A percentile compares a stretch with the other conserved stretches of the same genome.
These are phyloP conservation scores for Daldinia childiae DNA, from an alignment of 495 filamentous ascomycete species.

Conservation along the genomic window DNA sequence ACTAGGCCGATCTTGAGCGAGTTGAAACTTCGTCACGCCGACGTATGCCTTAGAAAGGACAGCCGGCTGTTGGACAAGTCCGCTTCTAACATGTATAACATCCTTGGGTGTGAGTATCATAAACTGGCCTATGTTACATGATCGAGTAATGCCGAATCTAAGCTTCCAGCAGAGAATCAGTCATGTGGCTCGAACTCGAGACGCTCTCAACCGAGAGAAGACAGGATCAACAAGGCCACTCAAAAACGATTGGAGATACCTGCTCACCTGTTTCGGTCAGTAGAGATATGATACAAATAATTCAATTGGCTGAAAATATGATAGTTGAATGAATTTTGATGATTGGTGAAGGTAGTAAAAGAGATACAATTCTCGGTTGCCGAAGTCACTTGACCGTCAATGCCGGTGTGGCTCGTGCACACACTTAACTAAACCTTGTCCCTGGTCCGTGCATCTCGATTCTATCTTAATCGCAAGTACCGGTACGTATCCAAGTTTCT, in stretches of 20 bases:
- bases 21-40: conserved; percentile 22
- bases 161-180: conserved; percentile 28
- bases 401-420: conserved; percentile 2
- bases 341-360: conserved; percentile 31
- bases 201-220: conserved; percentile 24
- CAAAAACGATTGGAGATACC: conserved; percentile 13
- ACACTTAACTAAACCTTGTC: background rate
- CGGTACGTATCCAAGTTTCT: conserved; percentile 6
- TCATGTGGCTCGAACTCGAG: conserved; percentile 31
- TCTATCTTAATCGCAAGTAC: conserved; percentile 5
- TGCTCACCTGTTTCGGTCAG: conserved; percentile 29
- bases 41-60: conserved; percentile 22
- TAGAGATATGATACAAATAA: conserved; percentile 20
- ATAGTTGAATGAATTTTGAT: conserved; percentile 22
- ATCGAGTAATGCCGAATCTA: conserved; percentile 39
- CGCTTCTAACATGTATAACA: conserved; percentile 10
- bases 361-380: conserved; percentile 16
- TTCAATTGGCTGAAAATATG: conserved; percentile 30
- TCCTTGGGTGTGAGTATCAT: conserved; percentile 13
- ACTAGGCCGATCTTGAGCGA: conserved; percentile 33
- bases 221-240: conserved; percentile 25
- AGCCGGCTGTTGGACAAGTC: conserved; percentile 16
- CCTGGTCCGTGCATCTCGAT: conserved; percentile 9
- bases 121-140: conserved; percentile 11
- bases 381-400: conserved; percentile 37